Base-by-base conservation (phyloP, 2,329 filamentous ascomycete genomes). In the Xylaria arbuscula region DNA sequence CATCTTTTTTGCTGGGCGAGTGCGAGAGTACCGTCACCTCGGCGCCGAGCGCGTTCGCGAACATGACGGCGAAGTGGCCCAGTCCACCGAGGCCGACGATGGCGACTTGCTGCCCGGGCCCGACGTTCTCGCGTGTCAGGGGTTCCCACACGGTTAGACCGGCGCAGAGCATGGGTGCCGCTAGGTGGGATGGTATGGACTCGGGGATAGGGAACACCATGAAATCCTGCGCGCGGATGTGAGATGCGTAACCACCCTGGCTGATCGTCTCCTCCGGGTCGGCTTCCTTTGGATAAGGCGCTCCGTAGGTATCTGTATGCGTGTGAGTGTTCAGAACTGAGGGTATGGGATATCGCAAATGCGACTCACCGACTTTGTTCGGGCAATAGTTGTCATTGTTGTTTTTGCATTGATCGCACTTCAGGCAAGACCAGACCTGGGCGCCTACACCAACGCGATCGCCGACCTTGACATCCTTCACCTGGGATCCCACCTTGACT, bases 131-230 rank as follows among this genome's bases (percentile, higher is more conserved):
- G 34, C 90, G 85, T 58, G 86, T 85, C 17, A 96, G 80, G 0
- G 93, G 92, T 4, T 87, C 86, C 76, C 87, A 96, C 0, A 90
- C 86, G 0, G 93, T 96, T 61, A 95, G 85, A 1, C 93, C 93
- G 1, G 89, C 93, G 76, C 93, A 95, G 34, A 95, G 84, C 83
- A 96, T 89, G 0, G 92, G 92, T 1, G 92, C 87, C 0, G 84
- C 85, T 1, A 82, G 76, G 38, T 85, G 82, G 0, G 83, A 83
- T 8, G 82, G 78, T 10, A 89, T 78, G 0, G 76, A 77, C n/a
- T 88, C 85, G 0, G 87, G 87, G 45, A 89, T 87, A 70, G 85
- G 85, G 73, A 89, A 85, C 38, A 83, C 84, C 71, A 93, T 94
- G 78, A 85, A 84, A 72, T 85, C 82, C 67, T 86, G 84, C 0